These are phyloP conservation scores for Sclerospora graminicola DNA, from an alignment of 352 stramenopile species.

Conservation along the genomic window DNA sequence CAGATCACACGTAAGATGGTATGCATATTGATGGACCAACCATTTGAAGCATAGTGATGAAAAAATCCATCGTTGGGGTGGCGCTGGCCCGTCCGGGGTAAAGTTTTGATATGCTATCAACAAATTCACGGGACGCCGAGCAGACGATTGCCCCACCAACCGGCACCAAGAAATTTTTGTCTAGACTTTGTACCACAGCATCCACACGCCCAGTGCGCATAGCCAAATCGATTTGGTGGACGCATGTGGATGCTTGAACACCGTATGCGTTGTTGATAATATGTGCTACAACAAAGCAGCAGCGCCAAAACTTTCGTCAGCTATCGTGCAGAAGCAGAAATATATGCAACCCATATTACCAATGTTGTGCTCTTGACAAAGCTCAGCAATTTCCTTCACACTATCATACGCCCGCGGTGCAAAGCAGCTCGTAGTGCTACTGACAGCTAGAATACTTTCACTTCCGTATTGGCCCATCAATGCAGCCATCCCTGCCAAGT, in stretches of 20 bases:
- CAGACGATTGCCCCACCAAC: conserved; percentile 89
- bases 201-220: conserved; percentile 90
- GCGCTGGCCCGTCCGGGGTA: conserved; percentile 95
- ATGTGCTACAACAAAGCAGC: conserved; percentile 39
- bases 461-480: conserved; percentile 48
- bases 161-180: conserved; percentile 99
- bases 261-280: conserved; percentile 99
- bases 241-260: conserved; percentile 90
- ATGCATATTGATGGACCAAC: conserved; percentile 31
- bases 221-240: conserved; percentile 87
- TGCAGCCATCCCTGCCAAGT: conserved; percentile 70
- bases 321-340: not conserved
- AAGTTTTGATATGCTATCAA: conserved; percentile 84
- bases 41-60: conserved; percentile 98
- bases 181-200: conserved; percentile 94
- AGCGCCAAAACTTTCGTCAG: conserved; percentile 5
- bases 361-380: conserved; percentile 75
- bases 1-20: not conserved
- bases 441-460: conserved; percentile 85
- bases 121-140: conserved; percentile 55
- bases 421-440: conserved; percentile 99
- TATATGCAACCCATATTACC: conserved; percentile 11
- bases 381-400: conserved; percentile 87
- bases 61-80: conserved; percentile 93
- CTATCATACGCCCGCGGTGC: conserved; percentile 92